Evolutionary conservation across 2,329 filamentous ascomycete genomes (phyloP).

Genomic region (Endoconidiophora polonica): DNA sequence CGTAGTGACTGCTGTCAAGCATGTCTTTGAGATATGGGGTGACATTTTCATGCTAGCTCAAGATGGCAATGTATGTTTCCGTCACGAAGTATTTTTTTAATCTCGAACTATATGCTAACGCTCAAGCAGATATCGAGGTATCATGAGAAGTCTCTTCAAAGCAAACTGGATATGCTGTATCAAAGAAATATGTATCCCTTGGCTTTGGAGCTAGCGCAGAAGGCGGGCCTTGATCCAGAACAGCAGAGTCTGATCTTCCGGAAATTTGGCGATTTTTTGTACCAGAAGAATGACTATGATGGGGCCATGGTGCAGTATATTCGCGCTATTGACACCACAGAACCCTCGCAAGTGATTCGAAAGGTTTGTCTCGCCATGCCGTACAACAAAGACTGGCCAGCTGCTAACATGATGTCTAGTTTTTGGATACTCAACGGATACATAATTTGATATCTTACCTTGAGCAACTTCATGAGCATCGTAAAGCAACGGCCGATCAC

Average conservation of each 20-base stretch:
- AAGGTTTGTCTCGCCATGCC: slow-evolving; percentile 37
- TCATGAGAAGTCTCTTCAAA: slow-evolving; percentile 76
- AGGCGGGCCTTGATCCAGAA: slow-evolving; percentile 58
- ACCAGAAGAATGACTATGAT: slow-evolving; percentile 90
- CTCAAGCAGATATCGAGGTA: slow-evolving; percentile 56
- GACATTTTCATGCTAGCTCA: slow-evolving; percentile 80
- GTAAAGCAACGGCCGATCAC: slow-evolving; percentile 85
- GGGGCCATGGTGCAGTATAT: slow-evolving; percentile 99
- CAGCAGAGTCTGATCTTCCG: slow-evolving; percentile 88
- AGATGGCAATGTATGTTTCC: slow-evolving; percentile 61
- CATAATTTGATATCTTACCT: slow-evolving; percentile 95
- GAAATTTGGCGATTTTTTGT: slow-evolving; percentile 84
- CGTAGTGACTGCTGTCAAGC: slow-evolving; percentile 61
- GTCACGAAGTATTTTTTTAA: background rate
- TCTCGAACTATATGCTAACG: background rate
- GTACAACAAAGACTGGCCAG: background rate
- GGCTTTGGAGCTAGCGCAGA: slow-evolving; percentile 84
- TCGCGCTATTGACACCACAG: slow-evolving; percentile 86
- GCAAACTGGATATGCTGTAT: slow-evolving; percentile 84
- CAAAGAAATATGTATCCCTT: slow-evolving; percentile 83
- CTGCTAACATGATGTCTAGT: slow-evolving; percentile 33
- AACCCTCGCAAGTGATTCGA: slow-evolving; percentile 88
- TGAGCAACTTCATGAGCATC: slow-evolving; percentile 87
- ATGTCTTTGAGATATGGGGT: slow-evolving; percentile 75
- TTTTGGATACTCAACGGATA: slow-evolving; percentile 90